Percentiles rank a stretch among this genome's conserved stretches.
These are phyloP conservation scores for Boehmeria nivea DNA, from an alignment of 306 rosid genomes.

Conservation along the genomic window DNA sequence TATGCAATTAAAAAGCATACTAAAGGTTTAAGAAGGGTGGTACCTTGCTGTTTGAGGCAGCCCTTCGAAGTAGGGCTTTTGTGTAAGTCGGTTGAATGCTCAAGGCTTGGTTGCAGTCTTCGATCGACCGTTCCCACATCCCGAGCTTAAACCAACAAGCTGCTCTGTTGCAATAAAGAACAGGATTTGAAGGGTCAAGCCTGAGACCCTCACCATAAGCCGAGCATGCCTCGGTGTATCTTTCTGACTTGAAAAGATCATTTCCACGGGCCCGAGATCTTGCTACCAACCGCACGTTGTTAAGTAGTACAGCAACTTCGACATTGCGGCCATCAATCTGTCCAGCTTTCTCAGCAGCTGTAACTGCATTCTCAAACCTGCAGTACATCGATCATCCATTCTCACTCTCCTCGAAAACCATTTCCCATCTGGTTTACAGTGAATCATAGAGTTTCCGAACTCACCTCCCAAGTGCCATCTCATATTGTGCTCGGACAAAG, in stretches of 20 bases:
- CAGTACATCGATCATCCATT: slow-evolving; percentile 61
- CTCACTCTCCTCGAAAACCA: slow-evolving; percentile 46
- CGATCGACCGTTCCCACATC: slow-evolving; percentile 74
- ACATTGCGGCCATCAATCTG: slow-evolving; percentile 59
- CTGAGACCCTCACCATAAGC: slow-evolving; percentile 91
- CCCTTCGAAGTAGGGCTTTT: slow-evolving; percentile 95
- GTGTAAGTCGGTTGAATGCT: slow-evolving; percentile 66
- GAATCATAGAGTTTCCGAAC: slow-evolving; percentile 27
- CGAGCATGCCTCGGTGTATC: slow-evolving; percentile 84
- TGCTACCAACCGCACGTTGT: slow-evolving; percentile 68
- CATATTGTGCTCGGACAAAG: slow-evolving; percentile 68
- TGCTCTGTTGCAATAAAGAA: slow-evolving; percentile 89
- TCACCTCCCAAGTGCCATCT: slow-evolving; percentile 95
- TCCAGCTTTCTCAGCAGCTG: slow-evolving; percentile 72
- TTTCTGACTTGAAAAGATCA: slow-evolving; percentile 85
- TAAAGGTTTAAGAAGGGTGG: slow-evolving; percentile 6
- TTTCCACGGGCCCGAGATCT: slow-evolving; percentile 88
- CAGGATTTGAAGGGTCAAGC: slow-evolving; percentile 72
- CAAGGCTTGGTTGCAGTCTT: slow-evolving; percentile 84
- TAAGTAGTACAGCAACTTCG: slow-evolving; percentile 66
- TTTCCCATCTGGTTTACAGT: slow-evolving; percentile 17
- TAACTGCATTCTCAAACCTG: slow-evolving; percentile 97
- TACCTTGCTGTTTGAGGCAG: slow-evolving; percentile 86
- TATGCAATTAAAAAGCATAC: too few relatives aligned
- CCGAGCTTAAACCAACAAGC: slow-evolving; percentile 98